Base-by-base conservation (phyloP, 1,139 yeast genomes). In the Blastobotrys proliferans region DNA sequence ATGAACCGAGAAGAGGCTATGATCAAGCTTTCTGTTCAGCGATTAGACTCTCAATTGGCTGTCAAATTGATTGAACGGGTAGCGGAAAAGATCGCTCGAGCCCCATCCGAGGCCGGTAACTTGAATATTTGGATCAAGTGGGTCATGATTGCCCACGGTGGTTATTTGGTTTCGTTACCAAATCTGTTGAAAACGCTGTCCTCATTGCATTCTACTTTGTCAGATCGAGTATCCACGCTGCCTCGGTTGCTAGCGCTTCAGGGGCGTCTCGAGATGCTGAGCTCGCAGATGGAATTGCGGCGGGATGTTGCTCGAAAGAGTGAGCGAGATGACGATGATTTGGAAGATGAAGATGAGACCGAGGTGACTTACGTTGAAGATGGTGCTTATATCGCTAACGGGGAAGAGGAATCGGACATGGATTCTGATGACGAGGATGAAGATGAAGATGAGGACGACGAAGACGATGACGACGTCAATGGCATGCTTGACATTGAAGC, bases 91-190 rank as follows among this genome's bases (percentile, higher is more conserved):
- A 77, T 87, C 47, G 82, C 90, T 9, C 76, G 94, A 55, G 70
- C 73, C 20, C 77, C 80, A 4, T 66, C 72, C 46, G 76, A 87
- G 53, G 88, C 88, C 51, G 85, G 83, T 30, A 82, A 81, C 48
- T 71, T 92, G 51, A 82, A 83, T 51, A 73, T 79, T 39, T 92
- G 99, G 99, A 81, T 90, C 52, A 86, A 90, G 62, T 90, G 97
- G 94, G 81, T 88, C 40, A 71, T 94, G 57, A 81, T 92, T 37
- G 79, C 84, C 30, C 98, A 94, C 62, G 98, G 98, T 31, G 92
- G 94, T 1, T 80, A 79, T 50, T 67, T 82, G 42, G 75, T 83
- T 21, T 74, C 83, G 14, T 69, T 84, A 44, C 90, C 95, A 35
- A 81, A 83, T 51, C 71, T 84, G 50, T 70, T 77, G 50, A 69